Evolutionary conservation across 192 early-diverging fungal genomes (phyloP).

Genomic region (Rhizoclosmatium globosum): DNA sequence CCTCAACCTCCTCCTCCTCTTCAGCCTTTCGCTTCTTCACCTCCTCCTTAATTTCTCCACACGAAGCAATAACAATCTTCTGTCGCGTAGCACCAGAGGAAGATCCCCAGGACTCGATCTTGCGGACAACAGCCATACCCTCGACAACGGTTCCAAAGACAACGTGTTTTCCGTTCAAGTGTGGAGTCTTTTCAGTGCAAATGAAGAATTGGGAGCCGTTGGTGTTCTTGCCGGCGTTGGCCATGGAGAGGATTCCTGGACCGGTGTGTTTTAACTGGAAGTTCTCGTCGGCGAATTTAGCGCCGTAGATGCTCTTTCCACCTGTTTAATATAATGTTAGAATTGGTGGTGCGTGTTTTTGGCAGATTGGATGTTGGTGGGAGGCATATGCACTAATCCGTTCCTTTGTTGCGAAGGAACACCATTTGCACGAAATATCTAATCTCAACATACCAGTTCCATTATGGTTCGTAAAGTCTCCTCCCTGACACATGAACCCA

Average conservation of each 20-base stretch:
- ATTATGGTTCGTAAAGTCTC: conserved; percentile 86
- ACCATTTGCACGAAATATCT: not conserved
- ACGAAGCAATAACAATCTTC: conserved; percentile 73
- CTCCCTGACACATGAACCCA: conserved; percentile 75
- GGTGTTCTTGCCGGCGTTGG: conserved; percentile 68
- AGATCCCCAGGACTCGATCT: conserved; percentile 77
- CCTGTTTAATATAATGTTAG: conserved; percentile 32
- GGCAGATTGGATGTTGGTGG: too few relatives aligned
- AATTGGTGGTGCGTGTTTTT: too few relatives aligned
- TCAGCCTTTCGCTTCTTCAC: conserved; percentile 40
- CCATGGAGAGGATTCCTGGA: conserved; percentile 62
- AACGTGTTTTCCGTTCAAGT: conserved; percentile 72
- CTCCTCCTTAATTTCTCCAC: conserved; percentile 64
- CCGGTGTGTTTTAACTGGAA: conserved; percentile 75
- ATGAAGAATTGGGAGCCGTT: conserved; percentile 95
- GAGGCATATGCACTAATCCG: too few relatives aligned
- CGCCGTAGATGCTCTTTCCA: conserved; percentile 80
- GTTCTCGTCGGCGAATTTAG: conserved; percentile 90
- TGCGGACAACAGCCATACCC: conserved; percentile 70
- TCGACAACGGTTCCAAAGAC: conserved; percentile 62
- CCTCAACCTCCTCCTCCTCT: not conserved
- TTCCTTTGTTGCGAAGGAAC: too few relatives aligned
- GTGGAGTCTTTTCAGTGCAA: conserved; percentile 82
- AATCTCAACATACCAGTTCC: conserved; percentile 77
- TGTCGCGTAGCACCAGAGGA: conserved; percentile 64